Evolutionary conservation across 345 rosid genomes (phyloP), one percentile per base, ranked within the genome.

Genomic region (Gossypium turneri): DNA sequence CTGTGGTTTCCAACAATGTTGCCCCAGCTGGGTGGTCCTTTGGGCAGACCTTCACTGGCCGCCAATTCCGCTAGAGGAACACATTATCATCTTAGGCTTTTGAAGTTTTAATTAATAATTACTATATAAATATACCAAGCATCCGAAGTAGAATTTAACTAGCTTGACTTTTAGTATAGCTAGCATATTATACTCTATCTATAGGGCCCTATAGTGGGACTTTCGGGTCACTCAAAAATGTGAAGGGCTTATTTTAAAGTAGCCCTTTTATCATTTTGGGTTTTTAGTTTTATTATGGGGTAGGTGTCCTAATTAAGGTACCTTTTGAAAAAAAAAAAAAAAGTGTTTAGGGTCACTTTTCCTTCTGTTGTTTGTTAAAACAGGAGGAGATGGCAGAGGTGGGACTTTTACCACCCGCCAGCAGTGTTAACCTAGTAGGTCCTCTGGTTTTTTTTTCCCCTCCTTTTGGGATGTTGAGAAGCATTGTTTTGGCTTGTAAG

Each of bases 1-100:
- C 81, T 16, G 79, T 80, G 9, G 83, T 89, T 10, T 87, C 96
- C 20, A 25, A 81, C 88, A 89, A 90, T 76, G 93, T 70, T 16
- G 96, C 86, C 45, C 88, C 86, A 2, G 79, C 92, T 12, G 85
- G 89, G 12, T 90, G 96, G 96, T 90, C 91, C 80, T 90, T 90
- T 3, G 96, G 96, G 9, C 96, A 86, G 84, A 90, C 96, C 73
- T 90, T 85, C 81, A 29, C 85, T 13, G 96, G 96, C 9, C 79
- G 62, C 2, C 92, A 90, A 74, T 73, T 89, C 79, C 85, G 80
- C 73, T 88, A 78, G 81, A 24, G 66, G 19, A 60, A 12, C 5
- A 2, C 7, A 15, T 9, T 13, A 56, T 24, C 34, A 1, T 41
- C 17, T 22, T 47, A 56, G 58, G 19, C 7, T 19, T 27, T 44